Evolutionary conservation across 208 protist species (phyloP), one percentile per base, ranked within the genome.

Genomic region (Strigomonas culicis): DNA sequence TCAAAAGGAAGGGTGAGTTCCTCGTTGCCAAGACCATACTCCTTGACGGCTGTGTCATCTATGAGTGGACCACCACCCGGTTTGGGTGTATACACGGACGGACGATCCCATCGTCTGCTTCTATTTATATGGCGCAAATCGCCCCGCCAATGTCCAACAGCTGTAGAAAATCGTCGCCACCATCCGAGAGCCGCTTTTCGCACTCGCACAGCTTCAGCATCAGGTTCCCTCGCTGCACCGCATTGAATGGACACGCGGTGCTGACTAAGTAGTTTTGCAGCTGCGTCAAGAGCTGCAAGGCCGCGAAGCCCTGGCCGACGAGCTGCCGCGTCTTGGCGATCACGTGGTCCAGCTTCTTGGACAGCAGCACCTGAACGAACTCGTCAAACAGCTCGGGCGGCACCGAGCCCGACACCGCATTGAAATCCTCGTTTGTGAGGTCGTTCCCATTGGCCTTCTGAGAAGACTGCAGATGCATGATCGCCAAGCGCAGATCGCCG

Each of bases 401-500:
- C 10, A 98, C 76, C 27, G 69, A 72, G 11, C 94, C 94, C 7
- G 96, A 89, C 6, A 97, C 80, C 39, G 79, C 66, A 8, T 92
- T 79, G 66, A 98, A 96, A 61, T 94, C 79, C 32, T 95, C 87
- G 8, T 79, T 41, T 3, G 59, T 63, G 21, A 98, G 68, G 50
- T 97, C 83, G 32, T 68, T 70, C 25, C 89, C 91, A 50, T 74
- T 80, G 17, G 94, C 91, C 51, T 86, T 90, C 25, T 84, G 77
- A 13, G 93, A 91, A 0, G 87, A 94, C 79, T 99, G 98, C 17
- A 99, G 77, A 49, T 94, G 84, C 65, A 96, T 99, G 52, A 99
- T 98, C 21, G 97, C 97, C 49, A 92, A 82, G 21, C 98, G 90
- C 74, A 99, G 80, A 77, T 99, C 98, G 13, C 98, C 98, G 8